Evolutionary conservation across 2,329 filamentous ascomycete genomes (phyloP).

Genomic region (Hypocrella siamensis): DNA sequence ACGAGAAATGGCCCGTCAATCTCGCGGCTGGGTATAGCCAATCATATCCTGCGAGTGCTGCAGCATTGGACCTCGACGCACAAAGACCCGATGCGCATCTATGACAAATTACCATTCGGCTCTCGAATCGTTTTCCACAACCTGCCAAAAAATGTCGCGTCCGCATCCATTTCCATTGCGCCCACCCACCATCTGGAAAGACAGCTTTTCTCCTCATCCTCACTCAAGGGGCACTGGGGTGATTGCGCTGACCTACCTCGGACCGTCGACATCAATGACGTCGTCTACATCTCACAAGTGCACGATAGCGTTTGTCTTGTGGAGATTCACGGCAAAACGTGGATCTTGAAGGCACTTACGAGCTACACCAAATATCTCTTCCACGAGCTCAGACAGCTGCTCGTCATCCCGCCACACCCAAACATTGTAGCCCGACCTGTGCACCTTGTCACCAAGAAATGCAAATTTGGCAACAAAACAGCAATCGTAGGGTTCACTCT

Average conservation of each 20-base stretch:
- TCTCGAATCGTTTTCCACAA: constrained; percentile 39
- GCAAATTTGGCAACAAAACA: constrained; percentile 37
- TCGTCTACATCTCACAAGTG: constrained; percentile 36
- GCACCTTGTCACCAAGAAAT: constrained; percentile 39
- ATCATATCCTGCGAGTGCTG: constrained; percentile 37
- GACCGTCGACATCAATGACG: constrained; percentile 29
- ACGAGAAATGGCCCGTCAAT: constrained; percentile 33
- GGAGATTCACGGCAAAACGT: constrained; percentile 21
- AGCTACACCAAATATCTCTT: constrained; percentile 45
- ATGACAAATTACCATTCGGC: constrained; percentile 36
- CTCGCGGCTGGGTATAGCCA: constrained; percentile 32
- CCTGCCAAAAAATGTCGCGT: constrained; percentile 28
- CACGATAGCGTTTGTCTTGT: constrained; percentile 46
- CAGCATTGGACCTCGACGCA: constrained; percentile 30
- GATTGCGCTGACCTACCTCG: constrained; percentile 24
- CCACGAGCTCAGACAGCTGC: constrained; percentile 41
- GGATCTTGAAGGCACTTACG: constrained; percentile 42
- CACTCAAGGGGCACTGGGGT: constrained; percentile 28
- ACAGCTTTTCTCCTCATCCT: constrained; percentile 28
- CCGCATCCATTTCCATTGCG: constrained; percentile 29
- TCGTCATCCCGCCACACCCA: constrained; percentile 33
- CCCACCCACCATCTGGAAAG: constrained; percentile 37
- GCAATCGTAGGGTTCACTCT: constrained; percentile 42
- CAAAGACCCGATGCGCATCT: constrained; percentile 17
- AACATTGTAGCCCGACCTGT: constrained; percentile 35